A percentile compares a stretch with the other conserved stretches of the same genome.
These are phyloP conservation scores for Moricandia arvensis DNA, from an alignment of 345 rosid species.

Conservation along the genomic window DNA sequence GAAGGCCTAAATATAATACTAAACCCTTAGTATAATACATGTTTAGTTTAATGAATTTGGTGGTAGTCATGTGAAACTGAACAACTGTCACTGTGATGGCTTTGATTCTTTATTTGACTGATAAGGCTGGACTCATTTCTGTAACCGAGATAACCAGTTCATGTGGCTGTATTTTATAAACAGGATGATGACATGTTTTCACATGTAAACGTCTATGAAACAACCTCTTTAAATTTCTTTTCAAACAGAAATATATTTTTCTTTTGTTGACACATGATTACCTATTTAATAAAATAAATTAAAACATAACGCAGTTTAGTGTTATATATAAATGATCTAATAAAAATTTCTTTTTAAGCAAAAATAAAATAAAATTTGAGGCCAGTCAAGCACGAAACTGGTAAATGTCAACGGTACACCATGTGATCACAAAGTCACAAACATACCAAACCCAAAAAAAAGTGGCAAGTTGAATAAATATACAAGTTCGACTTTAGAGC, in stretches of 20 bases:
- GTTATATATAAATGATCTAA: no score
- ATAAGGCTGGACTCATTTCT: not conserved
- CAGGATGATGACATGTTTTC: constrained; percentile 6
- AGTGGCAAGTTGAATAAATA: not conserved
- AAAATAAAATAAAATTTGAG: no score
- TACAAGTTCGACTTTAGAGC: constrained; percentile 8
- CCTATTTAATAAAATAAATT: not conserved
- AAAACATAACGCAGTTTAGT: not conserved
- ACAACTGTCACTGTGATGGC: not conserved
- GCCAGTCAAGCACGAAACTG: constrained; percentile 6
- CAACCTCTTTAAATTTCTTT: no score
- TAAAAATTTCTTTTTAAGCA: no score
- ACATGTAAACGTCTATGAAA: no score
- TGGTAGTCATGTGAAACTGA: constrained; percentile 20
- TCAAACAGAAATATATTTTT: no score
- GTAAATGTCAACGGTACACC: constrained; percentile 18
- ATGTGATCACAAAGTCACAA: constrained; percentile 17
- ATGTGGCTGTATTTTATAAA: constrained; percentile 3
- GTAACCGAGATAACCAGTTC: constrained; percentile 8
- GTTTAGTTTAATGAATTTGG: constrained; percentile 6
- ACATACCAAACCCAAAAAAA: not conserved
- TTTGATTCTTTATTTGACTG: constrained; percentile 16
- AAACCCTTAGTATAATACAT: not conserved
- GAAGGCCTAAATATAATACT: not conserved
- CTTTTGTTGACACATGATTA: not conserved